phyloP scores from a whole-genome alignment of 305 asterid species.

The Solanum hybrid region DNA sequence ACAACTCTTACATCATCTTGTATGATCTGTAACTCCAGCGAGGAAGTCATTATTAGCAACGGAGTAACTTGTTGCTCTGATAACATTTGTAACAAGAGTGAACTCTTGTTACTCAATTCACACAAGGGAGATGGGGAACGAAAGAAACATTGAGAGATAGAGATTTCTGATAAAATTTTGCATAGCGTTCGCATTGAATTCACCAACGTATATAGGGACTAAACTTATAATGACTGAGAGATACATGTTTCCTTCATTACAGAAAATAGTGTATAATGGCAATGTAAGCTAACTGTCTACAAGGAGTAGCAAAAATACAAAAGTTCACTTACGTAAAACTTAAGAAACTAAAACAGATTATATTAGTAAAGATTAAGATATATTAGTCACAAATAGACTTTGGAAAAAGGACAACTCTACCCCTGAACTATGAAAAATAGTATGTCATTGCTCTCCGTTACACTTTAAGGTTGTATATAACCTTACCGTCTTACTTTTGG shows the following conservation, averaged over 20 bases:
- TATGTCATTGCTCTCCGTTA: no score
- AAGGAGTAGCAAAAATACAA: neutral
- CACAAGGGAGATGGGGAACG: neutral
- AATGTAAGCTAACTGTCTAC: neutral
- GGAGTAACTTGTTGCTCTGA: neutral
- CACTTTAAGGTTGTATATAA: no score
- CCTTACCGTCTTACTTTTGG: no score
- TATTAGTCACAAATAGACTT: neutral
- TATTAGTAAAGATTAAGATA: neutral
- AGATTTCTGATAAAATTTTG: neutral
- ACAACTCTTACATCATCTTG: neutral
- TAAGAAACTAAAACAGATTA: neutral
- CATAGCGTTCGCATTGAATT: neutral
- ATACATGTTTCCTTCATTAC: neutral
- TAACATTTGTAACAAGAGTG: neutral
- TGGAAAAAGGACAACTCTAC: no score
- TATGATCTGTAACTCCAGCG: neutral
- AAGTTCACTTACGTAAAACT: neutral
- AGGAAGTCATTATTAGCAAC: neutral
- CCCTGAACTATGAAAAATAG: no score
- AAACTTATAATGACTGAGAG: neutral
- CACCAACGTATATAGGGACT: neutral
- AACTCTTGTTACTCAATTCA: neutral
- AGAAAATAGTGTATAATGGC: neutral
- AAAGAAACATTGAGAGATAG: neutral